Evolutionary conservation across 257 asterid species (phyloP), one percentile per base, ranked within the genome.

Genomic region (Fraxinus pennsylvanica): DNA sequence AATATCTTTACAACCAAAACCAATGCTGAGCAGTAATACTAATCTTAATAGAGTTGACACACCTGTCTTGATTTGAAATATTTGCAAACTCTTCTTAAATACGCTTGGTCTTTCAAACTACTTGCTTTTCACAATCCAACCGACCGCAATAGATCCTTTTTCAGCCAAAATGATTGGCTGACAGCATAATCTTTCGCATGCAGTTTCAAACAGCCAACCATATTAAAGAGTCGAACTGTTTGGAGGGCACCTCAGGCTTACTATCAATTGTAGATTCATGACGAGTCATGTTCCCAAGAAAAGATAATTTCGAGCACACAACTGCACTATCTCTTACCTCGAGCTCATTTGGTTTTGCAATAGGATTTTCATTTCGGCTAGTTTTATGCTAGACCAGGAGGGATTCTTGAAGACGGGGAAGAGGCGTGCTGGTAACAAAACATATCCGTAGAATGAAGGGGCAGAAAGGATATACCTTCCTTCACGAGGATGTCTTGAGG

Each of bases 401-500:
- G 1, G 17, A 14, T 9, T 9, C 35, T 9, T 25, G 32, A 21
- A 61, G 6, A 22, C 5, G 2, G 32, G 68, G 68, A 63, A 63
- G 35, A 9, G 15, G 33, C 68, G 1, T 21, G 17, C 15, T 21
- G 33, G 33, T 1, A 9, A 41, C 17, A 25, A 21, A 63, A 0
- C 32, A 63, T 7, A 63, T 63, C 10, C 68, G 12, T 10, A 57
- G 27, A 57, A 22, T 6, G 10, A 57, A 21, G 19, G 3, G 54
- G 54, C 14, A 45, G 54, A 13, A 45, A 45, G 54, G 54, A 45
- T 45, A 47, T 15, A 8, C 47, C 36, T 43, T 70, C 61, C 77
- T 76, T 86, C 89, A 85, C 45, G 65, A 82, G 75, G 88, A 76
- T 81, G 81, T 54, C 87, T 88, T 92, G 79, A 89, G 96, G 89